Base-by-base conservation (phyloP, 73 alveolate genomes). In the Uronychia binucleata region DNA sequence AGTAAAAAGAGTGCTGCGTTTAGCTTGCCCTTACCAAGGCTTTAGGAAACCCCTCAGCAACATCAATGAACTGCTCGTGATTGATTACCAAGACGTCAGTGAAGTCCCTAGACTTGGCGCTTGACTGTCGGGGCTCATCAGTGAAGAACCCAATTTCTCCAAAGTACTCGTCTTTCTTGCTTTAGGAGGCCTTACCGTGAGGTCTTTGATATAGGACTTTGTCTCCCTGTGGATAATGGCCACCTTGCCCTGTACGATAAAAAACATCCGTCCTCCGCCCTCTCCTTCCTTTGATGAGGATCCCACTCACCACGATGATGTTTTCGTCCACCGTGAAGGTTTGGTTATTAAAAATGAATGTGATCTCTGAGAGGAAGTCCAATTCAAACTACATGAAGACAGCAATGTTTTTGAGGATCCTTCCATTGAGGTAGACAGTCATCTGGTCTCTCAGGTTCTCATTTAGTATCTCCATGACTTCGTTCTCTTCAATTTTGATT, bases 111-210 rank as follows among this genome's bases (percentile, higher is more conserved):
- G 93, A 91, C 28, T 85, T 82, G 57, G 77, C 80, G 0, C 93
- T 81, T 19, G 90, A 77, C 29, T 91, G 79, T 33, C 93, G 83
- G 25, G 83, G 86, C 60, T 59, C 80, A 5, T 74, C 93, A 0
- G 88, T 76, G 79, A 91, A 77, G 76, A 91, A 87, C 8, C 89
- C 89, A 26, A 92, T 76, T 79, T 92, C 97, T 13, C 97, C 97
- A 46, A 88, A 84, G 77, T 86, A 92, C 28, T 83, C 91, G 33
- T 88, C 93, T 26, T 67, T 33, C 78, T 60, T 26, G 1, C 30
- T 5, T 14, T 59, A 26, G 33, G n/a, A 30, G 8, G 13, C 31
- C 1, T 29, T 28, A 32, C 31, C 1, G 31, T 74, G 30, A 91
- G 31, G 28, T 91, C 94, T 25, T 57, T 78, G 1, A 91, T 31